Base-by-base conservation (phyloP, 129 eudicot species). In the Mikania micrantha region DNA sequence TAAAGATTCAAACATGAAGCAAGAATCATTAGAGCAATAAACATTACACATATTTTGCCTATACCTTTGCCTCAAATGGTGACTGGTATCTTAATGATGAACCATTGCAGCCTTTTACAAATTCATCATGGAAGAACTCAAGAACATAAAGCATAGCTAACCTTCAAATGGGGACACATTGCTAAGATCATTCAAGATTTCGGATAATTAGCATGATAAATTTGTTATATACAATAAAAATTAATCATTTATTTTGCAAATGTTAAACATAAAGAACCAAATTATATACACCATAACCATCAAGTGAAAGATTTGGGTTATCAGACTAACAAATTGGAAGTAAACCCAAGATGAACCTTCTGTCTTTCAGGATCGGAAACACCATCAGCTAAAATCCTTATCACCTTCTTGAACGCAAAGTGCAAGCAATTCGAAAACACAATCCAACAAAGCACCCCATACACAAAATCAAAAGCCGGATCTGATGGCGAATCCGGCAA, bases 391-490 rank as follows among this genome's bases (percentile, higher is more conserved):
- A 70, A 9, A 16, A 56, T 78, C 78, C 78, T 72, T 21, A 79
- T 11, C 27, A 74, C 61, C 68, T 70, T 79, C 68, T 79, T 79
- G 20, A 79, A 32, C 7, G 84, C 84, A 34, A 74, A 79, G 47
- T 79, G 84, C 61, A 79, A 64, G 40, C 84, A 79, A 63, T 79
- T 79, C 57, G 80, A 79, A 0, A 79, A 64, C 7, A 79, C 72
- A 16, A 74, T 68, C 84, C 84, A 79, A 13, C 74, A 79, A 38
- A 79, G 69, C 13, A 79, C 73, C 25, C 56, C 66, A 38, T 79
- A 79, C 1, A 79, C 80, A 63, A 74, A 47, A 74, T 79, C 84
- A 69, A 79, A 79, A 10, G 84, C 84, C 47, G 84, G 84, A 79
- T 79, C 84, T 0, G 84, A 57, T 5, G 76, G 74, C n/a, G 78